A percentile compares a stretch with the other conserved stretches of the same genome.
phyloP scores from a whole-genome alignment of 495 filamentous ascomycete genomes.

The Lindgomyces ingoldianus region DNA sequence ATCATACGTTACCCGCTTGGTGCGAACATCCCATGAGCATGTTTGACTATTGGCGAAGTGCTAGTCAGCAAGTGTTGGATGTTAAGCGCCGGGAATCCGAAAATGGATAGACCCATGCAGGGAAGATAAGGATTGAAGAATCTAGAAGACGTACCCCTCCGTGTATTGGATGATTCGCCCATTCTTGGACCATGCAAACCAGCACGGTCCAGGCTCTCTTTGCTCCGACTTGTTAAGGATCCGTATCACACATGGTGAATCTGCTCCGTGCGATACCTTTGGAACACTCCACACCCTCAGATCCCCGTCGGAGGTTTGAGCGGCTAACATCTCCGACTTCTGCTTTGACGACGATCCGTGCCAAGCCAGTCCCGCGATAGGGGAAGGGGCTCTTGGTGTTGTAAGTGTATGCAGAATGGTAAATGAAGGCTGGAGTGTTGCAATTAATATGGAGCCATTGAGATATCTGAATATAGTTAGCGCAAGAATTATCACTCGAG shows the following conservation, averaged over 20 bases:
- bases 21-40: constrained; percentile 92
- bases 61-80: constrained; percentile 26
- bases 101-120: constrained; percentile 24
- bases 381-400: constrained; percentile 77
- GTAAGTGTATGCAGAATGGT: constrained; percentile 92
- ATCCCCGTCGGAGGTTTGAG: constrained; percentile 89
- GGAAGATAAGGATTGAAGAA: constrained; percentile 21
- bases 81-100: constrained; percentile 23
- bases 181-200: constrained; percentile 98
- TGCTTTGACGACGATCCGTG: constrained; percentile 96
- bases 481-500: background rate
- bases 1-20: constrained; percentile 90
- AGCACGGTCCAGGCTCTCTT: constrained; percentile 76
- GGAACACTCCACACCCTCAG: constrained; percentile 95
- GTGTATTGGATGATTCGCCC: constrained; percentile 91
- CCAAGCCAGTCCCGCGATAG: constrained; percentile 90
- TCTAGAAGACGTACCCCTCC: constrained; percentile 68
- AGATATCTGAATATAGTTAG: constrained; percentile 65
- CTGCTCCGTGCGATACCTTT: constrained; percentile 69
- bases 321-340: constrained; percentile 97
- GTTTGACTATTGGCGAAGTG: constrained; percentile 67
- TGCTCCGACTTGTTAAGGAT: constrained; percentile 79
- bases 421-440: constrained; percentile 84
- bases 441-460: constrained; percentile 92
- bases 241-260: constrained; percentile 81